These are phyloP conservation scores for Russula olivacea DNA, from an alignment of 768 basidiomycete species.

Conservation along the genomic window DNA sequence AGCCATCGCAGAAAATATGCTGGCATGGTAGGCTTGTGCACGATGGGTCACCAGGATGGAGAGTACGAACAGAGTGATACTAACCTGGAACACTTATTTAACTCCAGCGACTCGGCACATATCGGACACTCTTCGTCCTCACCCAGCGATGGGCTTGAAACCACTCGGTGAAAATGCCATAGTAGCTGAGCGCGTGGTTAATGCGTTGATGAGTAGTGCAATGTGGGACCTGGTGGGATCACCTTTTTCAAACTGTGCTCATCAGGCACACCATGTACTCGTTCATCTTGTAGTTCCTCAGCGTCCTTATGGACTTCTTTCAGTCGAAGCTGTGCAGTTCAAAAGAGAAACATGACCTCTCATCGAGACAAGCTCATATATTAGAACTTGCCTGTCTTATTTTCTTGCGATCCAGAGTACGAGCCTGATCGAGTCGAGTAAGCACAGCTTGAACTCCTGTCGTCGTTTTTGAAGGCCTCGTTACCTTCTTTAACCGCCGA, in stretches of 20 bases:
- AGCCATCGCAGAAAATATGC: conserved; percentile 40
- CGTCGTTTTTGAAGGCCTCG: too few species aligned
- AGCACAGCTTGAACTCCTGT: not conserved
- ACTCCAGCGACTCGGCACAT: conserved; percentile 34
- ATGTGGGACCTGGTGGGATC: not conserved
- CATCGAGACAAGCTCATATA: conserved; percentile 4
- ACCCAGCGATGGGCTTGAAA: conserved; percentile 35
- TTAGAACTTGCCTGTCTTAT: conserved; percentile 5
- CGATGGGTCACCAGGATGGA: not conserved
- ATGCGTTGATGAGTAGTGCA: not conserved
- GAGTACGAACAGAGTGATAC: not conserved
- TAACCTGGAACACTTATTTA: conserved; percentile 36
- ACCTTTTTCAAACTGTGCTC: conserved; percentile 41
- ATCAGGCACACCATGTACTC: conserved; percentile 32
- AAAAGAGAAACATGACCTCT: not conserved
- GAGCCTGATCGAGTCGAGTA: conserved; percentile 18
- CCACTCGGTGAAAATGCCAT: conserved; percentile 36
- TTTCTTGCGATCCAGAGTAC: conserved; percentile 4
- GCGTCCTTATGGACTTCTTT: conserved; percentile 37
- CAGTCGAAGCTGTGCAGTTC: conserved; percentile 27
- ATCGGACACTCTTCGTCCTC: conserved; percentile 38
- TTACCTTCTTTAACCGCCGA: conserved; percentile 29
- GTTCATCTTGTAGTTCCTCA: conserved; percentile 33
- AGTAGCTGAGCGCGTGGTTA: conserved; percentile 33
- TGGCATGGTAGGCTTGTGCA: conserved; percentile 38